Evolutionary conservation across 345 rosid species (phyloP).

Genomic region (Mercurialis annua): DNA sequence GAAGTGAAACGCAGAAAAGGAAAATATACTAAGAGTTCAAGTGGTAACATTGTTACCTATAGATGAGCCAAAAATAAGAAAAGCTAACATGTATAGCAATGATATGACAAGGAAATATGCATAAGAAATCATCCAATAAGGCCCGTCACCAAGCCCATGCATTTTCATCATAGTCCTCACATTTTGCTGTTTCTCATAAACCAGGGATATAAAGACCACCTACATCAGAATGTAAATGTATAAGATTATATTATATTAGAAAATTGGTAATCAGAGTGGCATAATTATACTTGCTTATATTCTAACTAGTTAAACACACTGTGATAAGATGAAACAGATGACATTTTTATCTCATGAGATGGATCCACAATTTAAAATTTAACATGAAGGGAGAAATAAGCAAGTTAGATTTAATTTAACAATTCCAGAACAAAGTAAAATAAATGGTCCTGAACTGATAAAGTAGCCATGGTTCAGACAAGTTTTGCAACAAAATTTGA

Average conservation of each 20-base stretch:
- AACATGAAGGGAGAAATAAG: background rate
- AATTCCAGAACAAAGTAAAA: background rate
- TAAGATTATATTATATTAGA: background rate
- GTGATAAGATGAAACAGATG: background rate
- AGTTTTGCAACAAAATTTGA: background rate
- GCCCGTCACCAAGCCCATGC: conserved; percentile 94
- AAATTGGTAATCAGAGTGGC: background rate
- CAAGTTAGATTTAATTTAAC: conserved; percentile 1
- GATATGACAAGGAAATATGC: conserved; percentile 67
- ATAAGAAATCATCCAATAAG: conserved; percentile 83
- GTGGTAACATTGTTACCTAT: conserved; percentile 41
- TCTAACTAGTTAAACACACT: background rate
- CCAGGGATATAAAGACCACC: conserved; percentile 66
- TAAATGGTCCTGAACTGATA: background rate
- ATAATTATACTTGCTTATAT: background rate
- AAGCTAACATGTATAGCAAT: conserved; percentile 48
- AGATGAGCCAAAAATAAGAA: conserved; percentile 66
- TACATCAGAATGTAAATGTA: conserved; percentile 21
- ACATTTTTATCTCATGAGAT: background rate
- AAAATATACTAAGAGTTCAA: background rate
- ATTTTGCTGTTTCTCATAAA: conserved; percentile 75
- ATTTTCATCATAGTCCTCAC: conserved; percentile 91
- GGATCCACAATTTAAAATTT: background rate
- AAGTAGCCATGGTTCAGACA: background rate
- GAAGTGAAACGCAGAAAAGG: conserved; percentile 9